A percentile compares a stretch with the other conserved stretches of the same genome.
Conservation (phyloP, 257 asterid species). For the Hygrophila difformis region DNA sequence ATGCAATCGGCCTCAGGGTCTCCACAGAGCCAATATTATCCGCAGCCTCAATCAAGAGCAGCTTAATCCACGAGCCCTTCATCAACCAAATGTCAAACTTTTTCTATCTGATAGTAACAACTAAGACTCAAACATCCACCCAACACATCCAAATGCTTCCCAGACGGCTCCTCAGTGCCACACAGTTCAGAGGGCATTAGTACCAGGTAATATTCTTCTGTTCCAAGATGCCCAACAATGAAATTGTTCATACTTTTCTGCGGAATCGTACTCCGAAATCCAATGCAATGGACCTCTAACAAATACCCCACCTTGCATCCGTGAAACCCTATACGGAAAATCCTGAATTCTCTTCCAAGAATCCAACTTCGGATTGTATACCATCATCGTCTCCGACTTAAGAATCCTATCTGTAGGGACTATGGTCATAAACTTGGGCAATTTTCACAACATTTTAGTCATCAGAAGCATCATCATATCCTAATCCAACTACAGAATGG, state of each 20-base stretch:
- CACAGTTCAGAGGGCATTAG: no score
- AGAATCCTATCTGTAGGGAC: slow-evolving; percentile 15
- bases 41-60: not conserved
- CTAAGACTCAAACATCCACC: no score
- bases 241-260: slow-evolving; percentile 13
- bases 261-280: slow-evolving; percentile 12
- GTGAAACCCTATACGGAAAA: slow-evolving; percentile 20
- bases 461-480: slow-evolving; percentile 11
- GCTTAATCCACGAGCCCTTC: no score
- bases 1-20: slow-evolving; percentile 22
- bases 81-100: no score
- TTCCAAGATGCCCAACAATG: slow-evolving; percentile 21
- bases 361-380: slow-evolving; percentile 16
- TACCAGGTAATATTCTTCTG: no score
- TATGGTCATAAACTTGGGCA: slow-evolving; percentile 23
- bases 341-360: slow-evolving; percentile 23
- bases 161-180: no score
- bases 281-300: slow-evolving; percentile 20
- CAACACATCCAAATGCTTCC: no score
- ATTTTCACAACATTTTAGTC: slow-evolving; percentile 21
- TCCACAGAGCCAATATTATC: slow-evolving; percentile 18
- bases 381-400: no score
- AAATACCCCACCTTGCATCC: slow-evolving; percentile 15
- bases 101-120: no score
- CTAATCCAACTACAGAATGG: no score